Evolutionary conservation across 441 rosid species (phyloP).

Genomic region (Arabidopsis hybrid): DNA sequence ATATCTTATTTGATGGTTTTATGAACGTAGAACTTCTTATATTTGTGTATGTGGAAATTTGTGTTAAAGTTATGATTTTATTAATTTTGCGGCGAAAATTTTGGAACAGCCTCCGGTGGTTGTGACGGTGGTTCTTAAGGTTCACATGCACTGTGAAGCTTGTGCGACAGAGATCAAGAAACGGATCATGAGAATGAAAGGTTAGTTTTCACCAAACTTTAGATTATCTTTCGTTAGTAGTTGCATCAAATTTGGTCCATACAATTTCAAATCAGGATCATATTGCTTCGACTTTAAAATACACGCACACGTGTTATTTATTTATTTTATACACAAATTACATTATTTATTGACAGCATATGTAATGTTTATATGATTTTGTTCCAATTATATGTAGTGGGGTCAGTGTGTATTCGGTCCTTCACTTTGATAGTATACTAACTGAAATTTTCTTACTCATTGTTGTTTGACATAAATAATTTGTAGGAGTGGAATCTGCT

Average conservation of each 20-base stretch:
- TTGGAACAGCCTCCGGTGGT: conserved; percentile 62
- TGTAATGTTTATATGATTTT: conserved; percentile 8
- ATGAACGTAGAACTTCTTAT: background rate
- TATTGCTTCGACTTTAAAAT: conserved; percentile 34
- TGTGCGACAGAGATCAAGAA: conserved; percentile 87
- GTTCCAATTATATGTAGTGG: conserved; percentile 11
- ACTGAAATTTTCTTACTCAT: background rate
- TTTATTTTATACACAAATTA: background rate
- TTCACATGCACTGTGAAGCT: conserved; percentile 96
- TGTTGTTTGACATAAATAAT: conserved; percentile 1
- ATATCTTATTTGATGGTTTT: conserved; percentile 12
- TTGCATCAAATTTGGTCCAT: conserved; percentile 34
- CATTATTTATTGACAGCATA: conserved; percentile 5
- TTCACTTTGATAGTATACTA: conserved; percentile 4
- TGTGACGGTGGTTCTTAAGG: conserved; percentile 70
- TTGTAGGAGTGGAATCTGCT: conserved; percentile 78
- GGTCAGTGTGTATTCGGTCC: conserved; percentile 12
- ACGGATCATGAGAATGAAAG: conserved; percentile 88
- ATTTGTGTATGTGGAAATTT: background rate
- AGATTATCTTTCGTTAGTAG: conserved; percentile 6
- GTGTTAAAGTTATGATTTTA: conserved; percentile 7
- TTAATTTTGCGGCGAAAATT: background rate
- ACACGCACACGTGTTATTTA: conserved; percentile 18
- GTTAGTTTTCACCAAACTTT: conserved; percentile 48
- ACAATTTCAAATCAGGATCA: conserved; percentile 27